Percentiles rank a stretch among this genome's conserved stretches.
phyloP scores from a whole-genome alignment of 2,329 filamentous ascomycete species.

The Diaporthe longicolla region DNA sequence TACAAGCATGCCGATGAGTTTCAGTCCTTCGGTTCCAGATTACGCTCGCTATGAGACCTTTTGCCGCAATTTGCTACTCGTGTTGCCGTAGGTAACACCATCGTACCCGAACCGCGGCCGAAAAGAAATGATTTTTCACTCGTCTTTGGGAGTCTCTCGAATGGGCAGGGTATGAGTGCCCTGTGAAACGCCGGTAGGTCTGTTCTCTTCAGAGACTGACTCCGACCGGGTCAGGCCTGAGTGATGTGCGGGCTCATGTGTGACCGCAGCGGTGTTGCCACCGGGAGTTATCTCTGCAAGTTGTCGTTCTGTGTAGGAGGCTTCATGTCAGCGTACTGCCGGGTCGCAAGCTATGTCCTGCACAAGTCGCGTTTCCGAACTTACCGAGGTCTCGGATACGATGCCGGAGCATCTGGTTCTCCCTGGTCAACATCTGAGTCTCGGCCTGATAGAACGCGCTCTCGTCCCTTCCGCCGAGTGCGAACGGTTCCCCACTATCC shows the following conservation, averaged over 20 bases:
- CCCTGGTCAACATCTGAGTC: slow-evolving; percentile 81
- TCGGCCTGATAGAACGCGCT: slow-evolving; percentile 86
- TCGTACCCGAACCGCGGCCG: neutral
- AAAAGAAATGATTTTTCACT: neutral
- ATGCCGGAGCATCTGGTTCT: slow-evolving; percentile 86
- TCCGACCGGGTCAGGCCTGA: slow-evolving; percentile 65
- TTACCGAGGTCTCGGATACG: slow-evolving; percentile 81
- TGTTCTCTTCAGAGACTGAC: slow-evolving; percentile 58
- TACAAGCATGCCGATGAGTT: slow-evolving; percentile 20
- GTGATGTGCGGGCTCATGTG: slow-evolving; percentile 63
- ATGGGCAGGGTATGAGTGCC: slow-evolving; percentile 7
- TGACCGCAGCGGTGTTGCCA: slow-evolving; percentile 49
- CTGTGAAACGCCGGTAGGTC: slow-evolving; percentile 24
- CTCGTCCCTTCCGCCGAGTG: slow-evolving; percentile 78
- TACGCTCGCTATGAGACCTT: neutral
- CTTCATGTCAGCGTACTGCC: slow-evolving; percentile 43
- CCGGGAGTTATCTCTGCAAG: slow-evolving; percentile 59
- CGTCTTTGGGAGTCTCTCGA: slow-evolving; percentile 39
- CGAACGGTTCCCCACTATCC: slow-evolving; percentile 71
- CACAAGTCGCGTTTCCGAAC: slow-evolving; percentile 40
- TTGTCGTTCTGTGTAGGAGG: slow-evolving; percentile 62
- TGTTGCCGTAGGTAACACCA: slow-evolving; percentile 19
- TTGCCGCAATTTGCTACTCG: neutral
- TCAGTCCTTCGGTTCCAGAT: neutral
- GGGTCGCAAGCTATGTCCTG: neutral